Evolutionary conservation across 1,284 basidiomycete genomes (phyloP), one percentile per base, ranked within the genome.

Genomic region (Tylopilus sp.): DNA sequence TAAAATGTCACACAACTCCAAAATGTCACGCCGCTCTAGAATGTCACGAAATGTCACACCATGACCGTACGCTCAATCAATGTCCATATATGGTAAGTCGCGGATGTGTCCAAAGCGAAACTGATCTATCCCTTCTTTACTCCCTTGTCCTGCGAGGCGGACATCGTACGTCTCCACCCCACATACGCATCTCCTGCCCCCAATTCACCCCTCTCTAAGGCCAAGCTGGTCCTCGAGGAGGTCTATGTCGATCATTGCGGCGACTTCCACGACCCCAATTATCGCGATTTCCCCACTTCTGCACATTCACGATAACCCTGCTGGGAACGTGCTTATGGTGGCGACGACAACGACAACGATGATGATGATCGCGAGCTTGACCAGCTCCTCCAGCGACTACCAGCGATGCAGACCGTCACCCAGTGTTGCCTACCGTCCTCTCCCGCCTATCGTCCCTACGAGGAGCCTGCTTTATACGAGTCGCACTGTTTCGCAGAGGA

Each of bases 241-340:
- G 85, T 82, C 63, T 91, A 89, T 72, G 83, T 89, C 66, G 89
- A 91, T 81, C 81, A 81, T 75, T 81, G 84, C 61, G 90, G 89
- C 57, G 85, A 88, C 73, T 80, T 90, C 24, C 89, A 91, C 74
- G 89, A 91, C 75, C 90, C 89, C 36, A 90, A 91, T 74, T 91
- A 85, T 79, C 83, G 89, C 68, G 83, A 89, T 77, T 91, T 91
- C 71, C 89, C 83, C 55, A 70, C 82, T 26, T 78, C 74, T 61
- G 67, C 55, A n/a, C 72, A 72, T 26, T 69, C 65, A 52, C 70
- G 77, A 5, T 63, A 68, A 1, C 60, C 75, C 0, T 65, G 44
- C 7, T 79, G 68, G 72, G 77, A 76, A 10, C 62, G 47, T 2
- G 36, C 26, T 7, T 73, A 77, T 41, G 65, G 68, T 49, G 77